Evolutionary conservation across 1,284 basidiomycete genomes (phyloP).

Genomic region (Cerioporus squamosus): DNA sequence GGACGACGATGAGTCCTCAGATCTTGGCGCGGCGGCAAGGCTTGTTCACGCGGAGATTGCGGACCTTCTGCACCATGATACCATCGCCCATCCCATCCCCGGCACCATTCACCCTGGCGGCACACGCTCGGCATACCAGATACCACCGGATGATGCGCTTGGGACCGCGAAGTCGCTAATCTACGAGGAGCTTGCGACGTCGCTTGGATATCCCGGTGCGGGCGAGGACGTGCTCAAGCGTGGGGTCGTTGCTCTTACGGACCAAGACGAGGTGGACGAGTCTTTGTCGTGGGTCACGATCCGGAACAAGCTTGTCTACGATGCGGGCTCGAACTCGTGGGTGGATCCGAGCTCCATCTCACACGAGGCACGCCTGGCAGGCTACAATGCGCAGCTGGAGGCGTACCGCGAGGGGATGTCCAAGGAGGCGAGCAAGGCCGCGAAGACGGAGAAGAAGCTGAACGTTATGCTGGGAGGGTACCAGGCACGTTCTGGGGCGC

Average conservation of each 20-base stretch:
- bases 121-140: slow-evolving; percentile 72
- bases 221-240: slow-evolving; percentile 78
- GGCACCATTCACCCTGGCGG: slow-evolving; percentile 85
- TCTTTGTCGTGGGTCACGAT: slow-evolving; percentile 70
- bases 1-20: slow-evolving; percentile 47
- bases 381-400: slow-evolving; percentile 67
- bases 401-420: slow-evolving; percentile 77
- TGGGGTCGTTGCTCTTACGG: slow-evolving; percentile 66
- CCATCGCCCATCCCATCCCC: slow-evolving; percentile 86
- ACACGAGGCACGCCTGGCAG: slow-evolving; percentile 62
- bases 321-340: slow-evolving; percentile 64
- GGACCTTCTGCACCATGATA: slow-evolving; percentile 85
- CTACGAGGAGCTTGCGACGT: slow-evolving; percentile 78
- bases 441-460: slow-evolving; percentile 94
- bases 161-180: slow-evolving; percentile 74
- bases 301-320: slow-evolving; percentile 66
- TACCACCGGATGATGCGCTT: slow-evolving; percentile 82
- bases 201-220: slow-evolving; percentile 87
- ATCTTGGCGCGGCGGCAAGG: slow-evolving; percentile 55
- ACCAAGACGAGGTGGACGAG: slow-evolving; percentile 62
- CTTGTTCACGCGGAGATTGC: slow-evolving; percentile 85
- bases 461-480: slow-evolving; percentile 90
- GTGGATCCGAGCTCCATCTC: slow-evolving; percentile 67
- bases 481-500: slow-evolving; percentile 74
- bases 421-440: slow-evolving; percentile 80